Evolutionary conservation across 2,329 filamentous ascomycete species (phyloP), one percentile per base, ranked within the genome.

Genomic region (Penicillium sp.): DNA sequence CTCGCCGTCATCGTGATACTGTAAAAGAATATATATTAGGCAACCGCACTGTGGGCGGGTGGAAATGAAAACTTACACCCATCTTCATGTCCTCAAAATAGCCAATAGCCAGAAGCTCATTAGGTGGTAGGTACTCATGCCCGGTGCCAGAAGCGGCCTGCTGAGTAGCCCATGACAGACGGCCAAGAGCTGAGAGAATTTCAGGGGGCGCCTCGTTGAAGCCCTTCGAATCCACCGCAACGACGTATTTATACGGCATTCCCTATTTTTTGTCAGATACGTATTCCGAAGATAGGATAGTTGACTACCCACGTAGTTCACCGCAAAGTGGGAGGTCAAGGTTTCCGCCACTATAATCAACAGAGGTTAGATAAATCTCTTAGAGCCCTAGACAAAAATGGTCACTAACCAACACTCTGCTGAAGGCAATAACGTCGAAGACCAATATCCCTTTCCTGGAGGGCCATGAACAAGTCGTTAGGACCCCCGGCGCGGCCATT

Each of bases 1-100:
- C 57, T 81, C 78, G 15, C 78, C 78, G 37, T 81, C 78, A 49
- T 81, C 78, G 53, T 81, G 78, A 54, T 75, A 80, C 60, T 75
- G 10, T 3, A 18, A 25, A 2, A 16, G 14, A 16, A 7, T 14
- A 11, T 4, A n/a, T n/a, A n/a, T 45, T 16, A 41, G 37, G 21
- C 2, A 18, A 35, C n/a, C n/a, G n/a, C n/a, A n/a, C n/a, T n/a
- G n/a, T n/a, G n/a, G n/a, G 8, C 25, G 1, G 6, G 16, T 18
- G 11, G 4, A 14, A 17, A 33, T 5, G 19, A 11, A 7, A 3
- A 54, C 67, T 43, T 59, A 72, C 69, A 10, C 65, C 70, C 30
- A 81, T 79, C 33, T 71, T 71, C 55, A 79, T 76, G 0, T 66
- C 59, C 47, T 79, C 70, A 33, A 80, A 71, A 52, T 81, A 81